A percentile compares a stretch with the other conserved stretches of the same genome.
Conservation (phyloP, 2,329 filamentous ascomycete species). For the Colletotrichum zoysiae region DNA sequence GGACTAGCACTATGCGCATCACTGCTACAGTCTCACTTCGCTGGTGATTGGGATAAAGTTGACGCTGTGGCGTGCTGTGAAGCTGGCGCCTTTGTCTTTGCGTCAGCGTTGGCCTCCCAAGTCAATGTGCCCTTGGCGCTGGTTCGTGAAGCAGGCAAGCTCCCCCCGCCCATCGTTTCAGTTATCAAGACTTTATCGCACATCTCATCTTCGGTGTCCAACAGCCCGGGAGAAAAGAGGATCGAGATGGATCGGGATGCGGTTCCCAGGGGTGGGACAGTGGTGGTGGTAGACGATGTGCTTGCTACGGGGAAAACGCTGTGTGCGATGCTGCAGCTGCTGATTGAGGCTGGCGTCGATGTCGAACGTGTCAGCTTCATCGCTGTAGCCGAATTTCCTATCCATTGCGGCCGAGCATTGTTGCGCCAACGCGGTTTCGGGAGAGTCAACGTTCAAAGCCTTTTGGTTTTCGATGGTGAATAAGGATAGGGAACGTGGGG, state of each 20-base stretch:
- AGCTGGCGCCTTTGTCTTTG: slow-evolving; percentile 59
- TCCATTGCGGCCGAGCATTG: slow-evolving; percentile 63
- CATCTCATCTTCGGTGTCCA: slow-evolving; percentile 58
- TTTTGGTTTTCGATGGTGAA: slow-evolving; percentile 55
- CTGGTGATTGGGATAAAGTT: slow-evolving; percentile 60
- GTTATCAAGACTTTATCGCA: slow-evolving; percentile 62
- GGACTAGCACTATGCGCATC: slow-evolving; percentile 65
- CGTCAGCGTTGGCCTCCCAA: too few species aligned
- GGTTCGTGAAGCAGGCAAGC: slow-evolving; percentile 69
- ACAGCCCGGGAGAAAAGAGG: slow-evolving; percentile 47
- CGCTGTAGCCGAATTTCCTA: slow-evolving; percentile 69
- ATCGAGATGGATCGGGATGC: slow-evolving; percentile 65
- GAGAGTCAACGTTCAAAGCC: slow-evolving; percentile 61
- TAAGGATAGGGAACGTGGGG: background rate
- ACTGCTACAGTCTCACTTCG: slow-evolving; percentile 61
- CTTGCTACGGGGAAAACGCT: slow-evolving; percentile 69
- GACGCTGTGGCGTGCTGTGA: slow-evolving; percentile 65
- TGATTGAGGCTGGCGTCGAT: slow-evolving; percentile 58
- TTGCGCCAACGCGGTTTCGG: slow-evolving; percentile 64
- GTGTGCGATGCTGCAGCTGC: slow-evolving; percentile 63
- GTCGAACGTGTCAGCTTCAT: slow-evolving; percentile 58
- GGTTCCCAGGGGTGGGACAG: slow-evolving; percentile 54
- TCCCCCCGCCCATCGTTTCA: slow-evolving; percentile 68
- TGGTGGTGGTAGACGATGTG: slow-evolving; percentile 73
- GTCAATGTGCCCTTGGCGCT: slow-evolving; percentile 59